Evolutionary conservation across 495 filamentous ascomycete species (phyloP).

Genomic region (Chaetomium fimeti): DNA sequence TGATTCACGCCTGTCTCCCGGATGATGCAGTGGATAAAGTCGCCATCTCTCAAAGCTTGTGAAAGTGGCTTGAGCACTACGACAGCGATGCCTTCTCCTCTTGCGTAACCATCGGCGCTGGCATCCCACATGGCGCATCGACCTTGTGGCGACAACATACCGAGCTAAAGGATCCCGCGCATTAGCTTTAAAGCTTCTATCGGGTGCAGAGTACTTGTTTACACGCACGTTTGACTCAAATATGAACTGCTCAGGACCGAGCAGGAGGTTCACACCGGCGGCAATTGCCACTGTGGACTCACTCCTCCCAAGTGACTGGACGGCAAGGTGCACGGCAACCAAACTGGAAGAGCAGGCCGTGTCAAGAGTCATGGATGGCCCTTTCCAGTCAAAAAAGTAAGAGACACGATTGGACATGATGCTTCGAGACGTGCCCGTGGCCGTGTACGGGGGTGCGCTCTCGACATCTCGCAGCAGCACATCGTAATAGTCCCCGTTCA

Average conservation of each 20-base stretch:
- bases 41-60: constrained; percentile 47
- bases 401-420: constrained; percentile 53
- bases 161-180: constrained; percentile 20
- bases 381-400: constrained; percentile 48
- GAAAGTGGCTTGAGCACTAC: constrained; percentile 55
- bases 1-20: constrained; percentile 53
- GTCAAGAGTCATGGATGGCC: constrained; percentile 44
- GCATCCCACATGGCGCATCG: constrained; percentile 57
- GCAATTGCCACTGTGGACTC: constrained; percentile 46
- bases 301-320: constrained; percentile 47
- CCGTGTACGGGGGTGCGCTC: constrained; percentile 49
- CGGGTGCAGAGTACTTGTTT: constrained; percentile 13
- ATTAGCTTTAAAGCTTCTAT: too few species aligned
- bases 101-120: constrained; percentile 58
- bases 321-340: constrained; percentile 52
- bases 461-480: not conserved
- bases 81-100: constrained; percentile 58
- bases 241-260: too few species aligned
- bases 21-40: constrained; percentile 60
- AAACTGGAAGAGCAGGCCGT: constrained; percentile 58
- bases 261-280: constrained; percentile 51
- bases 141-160: constrained; percentile 41
- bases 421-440: constrained; percentile 20
- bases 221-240: too few species aligned
- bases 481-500: too few species aligned